Evolutionary conservation across 805 yeast species (phyloP).

Genomic region (Candida sonorensis): DNA sequence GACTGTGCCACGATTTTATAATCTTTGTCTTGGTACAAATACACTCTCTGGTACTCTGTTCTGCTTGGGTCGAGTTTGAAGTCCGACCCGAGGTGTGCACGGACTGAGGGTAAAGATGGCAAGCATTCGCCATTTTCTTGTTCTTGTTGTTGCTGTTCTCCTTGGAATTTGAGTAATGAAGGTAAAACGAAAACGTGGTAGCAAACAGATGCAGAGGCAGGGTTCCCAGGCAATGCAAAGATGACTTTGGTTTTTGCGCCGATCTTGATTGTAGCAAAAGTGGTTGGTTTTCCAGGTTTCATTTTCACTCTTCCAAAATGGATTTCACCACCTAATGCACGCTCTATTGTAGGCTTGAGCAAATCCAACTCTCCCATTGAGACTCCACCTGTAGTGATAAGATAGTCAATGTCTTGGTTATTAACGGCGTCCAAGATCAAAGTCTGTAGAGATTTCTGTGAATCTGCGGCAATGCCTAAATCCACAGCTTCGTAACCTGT

Average conservation of each 20-base stretch:
- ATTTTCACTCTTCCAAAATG: conserved; percentile 52
- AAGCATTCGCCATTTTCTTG: conserved; percentile 5
- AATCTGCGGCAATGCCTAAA: conserved; percentile 44
- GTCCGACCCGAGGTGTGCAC: conserved; percentile 27
- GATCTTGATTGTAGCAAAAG: conserved; percentile 41
- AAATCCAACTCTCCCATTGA: conserved; percentile 54
- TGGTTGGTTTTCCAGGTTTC: conserved; percentile 56
- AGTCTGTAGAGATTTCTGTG: conserved; percentile 20
- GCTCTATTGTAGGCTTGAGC: conserved; percentile 41
- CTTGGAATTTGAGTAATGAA: conserved; percentile 32
- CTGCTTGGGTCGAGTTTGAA: conserved; percentile 36
- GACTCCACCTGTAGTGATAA: conserved; percentile 51
- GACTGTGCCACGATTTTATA: conserved; percentile 30
- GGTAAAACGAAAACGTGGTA: conserved; percentile 42
- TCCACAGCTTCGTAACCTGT: conserved; percentile 36
- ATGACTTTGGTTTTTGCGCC: conserved; percentile 25
- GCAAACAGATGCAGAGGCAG: conserved; percentile 47
- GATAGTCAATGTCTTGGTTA: conserved; percentile 28
- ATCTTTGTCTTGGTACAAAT: conserved; percentile 20
- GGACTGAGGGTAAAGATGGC: conserved; percentile 27
- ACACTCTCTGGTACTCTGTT: conserved; percentile 46
- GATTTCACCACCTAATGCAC: conserved; percentile 33
- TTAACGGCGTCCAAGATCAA: conserved; percentile 22
- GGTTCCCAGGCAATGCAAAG: conserved; percentile 51
- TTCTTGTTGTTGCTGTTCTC: too few species aligned